Evolutionary conservation across 2,329 filamentous ascomycete species (phyloP), one percentile per base, ranked within the genome.

Genomic region (Trichoderma arundinaceum): DNA sequence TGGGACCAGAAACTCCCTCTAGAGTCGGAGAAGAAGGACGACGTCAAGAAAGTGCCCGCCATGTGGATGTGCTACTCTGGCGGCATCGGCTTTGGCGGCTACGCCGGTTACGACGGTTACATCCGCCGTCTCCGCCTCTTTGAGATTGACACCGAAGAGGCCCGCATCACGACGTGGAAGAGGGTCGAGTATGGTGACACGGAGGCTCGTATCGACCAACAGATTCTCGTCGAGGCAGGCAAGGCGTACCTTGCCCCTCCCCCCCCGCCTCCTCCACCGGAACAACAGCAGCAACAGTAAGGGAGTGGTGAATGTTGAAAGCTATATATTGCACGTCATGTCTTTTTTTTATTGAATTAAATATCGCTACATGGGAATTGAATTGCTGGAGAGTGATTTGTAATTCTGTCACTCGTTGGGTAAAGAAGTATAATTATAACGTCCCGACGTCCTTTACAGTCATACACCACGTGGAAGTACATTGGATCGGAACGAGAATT

Each of bases 61-160:
- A 80, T 98, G 2, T 99, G 95, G 95, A 97, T 99, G 94, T 99
- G 95, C 81, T 98, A 98, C 77, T 94, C 89, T 8, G 95, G 95
- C 38, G 95, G 91, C 32, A 87, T 89, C 33, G 95, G 95, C 1
- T 97, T 99, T 72, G 95, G 95, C 64, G 95, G 95, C 0, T 99
- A 99, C 75, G 95, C 91, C 19, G 94, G 94, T 6, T 98, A 97
- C 75, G 89, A 89, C 48, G 90, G 90, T 4, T 98, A 91, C 75
- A 85, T 94, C 73, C 90, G 95, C 32, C 88, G 93, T 35, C 84
- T 97, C 61, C 86, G 95, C 54, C 85, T 99, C 49, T 99, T 95
- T 75, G 94, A 98, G 72, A 87, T 99, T 58, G 94, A 99, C 76
- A 92, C 94, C 79, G 96, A 96, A 74, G 88, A 92, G 67, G 94